Conservation (phyloP, 257 asterid genomes). For the Solanum virginianum region DNA sequence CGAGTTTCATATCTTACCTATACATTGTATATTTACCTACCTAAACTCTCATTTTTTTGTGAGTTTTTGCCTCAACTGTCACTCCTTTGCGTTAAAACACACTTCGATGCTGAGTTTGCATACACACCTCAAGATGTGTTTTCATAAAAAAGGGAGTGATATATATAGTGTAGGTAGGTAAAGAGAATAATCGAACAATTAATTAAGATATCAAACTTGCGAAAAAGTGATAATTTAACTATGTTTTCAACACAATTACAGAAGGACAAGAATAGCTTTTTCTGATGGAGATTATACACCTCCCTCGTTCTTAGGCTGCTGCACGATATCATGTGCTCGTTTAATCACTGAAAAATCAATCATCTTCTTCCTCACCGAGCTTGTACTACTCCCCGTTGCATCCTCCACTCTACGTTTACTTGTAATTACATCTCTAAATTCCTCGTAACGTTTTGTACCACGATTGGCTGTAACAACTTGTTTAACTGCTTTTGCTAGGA, state of each 20-base stretch:
- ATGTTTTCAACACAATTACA: background rate
- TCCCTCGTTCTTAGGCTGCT: background rate
- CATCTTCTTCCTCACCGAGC: background rate
- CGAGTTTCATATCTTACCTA: too few relatives aligned
- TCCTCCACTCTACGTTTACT: background rate
- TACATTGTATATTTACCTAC: background rate
- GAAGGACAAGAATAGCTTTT: background rate
- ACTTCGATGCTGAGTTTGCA: background rate
- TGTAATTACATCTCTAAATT: background rate
- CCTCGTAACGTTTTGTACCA: background rate
- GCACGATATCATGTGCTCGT: background rate
- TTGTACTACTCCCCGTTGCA: background rate
- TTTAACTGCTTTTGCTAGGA: slow-evolving; percentile 11
- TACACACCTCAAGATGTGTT: too few relatives aligned
- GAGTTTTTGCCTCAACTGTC: background rate
- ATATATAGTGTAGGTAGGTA: background rate
- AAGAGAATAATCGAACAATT: background rate
- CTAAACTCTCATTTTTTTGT: background rate
- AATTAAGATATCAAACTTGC: too few relatives aligned
- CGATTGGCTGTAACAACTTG: background rate
- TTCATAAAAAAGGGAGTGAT: background rate
- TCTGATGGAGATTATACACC: background rate
- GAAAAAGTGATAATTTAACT: too few relatives aligned
- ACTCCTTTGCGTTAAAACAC: background rate
- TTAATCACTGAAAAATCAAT: background rate